A percentile compares a stretch with the other conserved stretches of the same genome.
Conservation (phyloP, 2,329 filamentous ascomycete genomes). For the Juglanconis juglandina region DNA sequence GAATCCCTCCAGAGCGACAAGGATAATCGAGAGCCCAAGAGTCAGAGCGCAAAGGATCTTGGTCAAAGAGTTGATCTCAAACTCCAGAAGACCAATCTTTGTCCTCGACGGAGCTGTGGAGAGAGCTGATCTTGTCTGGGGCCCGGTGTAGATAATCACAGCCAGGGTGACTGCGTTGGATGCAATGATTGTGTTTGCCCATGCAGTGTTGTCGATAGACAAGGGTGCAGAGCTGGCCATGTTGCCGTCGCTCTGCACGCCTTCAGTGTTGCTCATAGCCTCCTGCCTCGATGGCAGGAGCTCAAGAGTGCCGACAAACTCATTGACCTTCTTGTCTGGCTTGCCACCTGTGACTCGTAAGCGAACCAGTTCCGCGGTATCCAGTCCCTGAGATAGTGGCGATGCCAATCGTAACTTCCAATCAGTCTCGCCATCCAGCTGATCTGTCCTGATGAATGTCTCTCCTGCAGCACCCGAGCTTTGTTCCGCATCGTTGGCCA, state of each 20-base stretch:
- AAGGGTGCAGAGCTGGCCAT: constrained; percentile 63
- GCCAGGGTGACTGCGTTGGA: constrained; percentile 87
- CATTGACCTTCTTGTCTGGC: constrained; percentile 90
- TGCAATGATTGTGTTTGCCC: constrained; percentile 96
- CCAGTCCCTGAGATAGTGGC: constrained; percentile 75
- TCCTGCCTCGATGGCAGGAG: constrained; percentile 56
- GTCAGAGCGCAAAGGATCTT: constrained; percentile 94
- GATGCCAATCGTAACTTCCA: constrained; percentile 95
- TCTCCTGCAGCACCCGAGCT: constrained; percentile 62
- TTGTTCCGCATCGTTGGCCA: constrained; percentile 26
- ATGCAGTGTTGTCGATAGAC: constrained; percentile 94
- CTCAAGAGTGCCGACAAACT: constrained; percentile 87
- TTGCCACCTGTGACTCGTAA: constrained; percentile 77
- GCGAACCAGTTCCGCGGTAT: constrained; percentile 67
- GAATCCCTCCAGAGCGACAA: constrained; percentile 86
- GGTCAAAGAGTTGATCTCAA: constrained; percentile 94
- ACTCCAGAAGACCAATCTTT: constrained; percentile 89
- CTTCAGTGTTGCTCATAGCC: constrained; percentile 41
- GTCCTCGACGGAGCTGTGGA: constrained; percentile 90
- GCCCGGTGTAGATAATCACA: constrained; percentile 89
- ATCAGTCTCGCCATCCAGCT: constrained; percentile 95
- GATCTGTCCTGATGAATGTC: constrained; percentile 95
- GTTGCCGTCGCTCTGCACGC: constrained; percentile 32
- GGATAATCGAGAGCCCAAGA: constrained; percentile 75
- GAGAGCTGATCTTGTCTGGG: constrained; percentile 87